Conservation (phyloP, 169 alveolate species). For the Eimeria praecox region DNA sequence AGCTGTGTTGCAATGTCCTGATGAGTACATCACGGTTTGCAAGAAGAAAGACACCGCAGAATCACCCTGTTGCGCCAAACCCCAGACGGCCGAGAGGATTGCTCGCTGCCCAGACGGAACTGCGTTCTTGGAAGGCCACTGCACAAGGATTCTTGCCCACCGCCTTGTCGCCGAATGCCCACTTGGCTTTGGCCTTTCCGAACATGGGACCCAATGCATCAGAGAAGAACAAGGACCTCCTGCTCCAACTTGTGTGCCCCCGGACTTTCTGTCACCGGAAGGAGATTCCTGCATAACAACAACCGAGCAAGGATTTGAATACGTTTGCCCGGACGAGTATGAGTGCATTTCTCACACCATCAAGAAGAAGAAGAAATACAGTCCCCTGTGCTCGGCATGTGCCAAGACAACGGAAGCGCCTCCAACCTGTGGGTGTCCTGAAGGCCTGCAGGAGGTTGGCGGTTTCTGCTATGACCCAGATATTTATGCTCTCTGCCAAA, state of each 20-base stretch:
- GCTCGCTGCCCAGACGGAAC: constrained; percentile 54
- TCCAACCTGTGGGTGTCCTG: constrained; percentile 64
- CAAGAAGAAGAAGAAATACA: constrained; percentile 65
- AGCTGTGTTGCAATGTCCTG: constrained; percentile 50
- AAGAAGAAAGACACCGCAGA: constrained; percentile 13
- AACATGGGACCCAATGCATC: constrained; percentile 32
- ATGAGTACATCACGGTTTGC: constrained; percentile 35
- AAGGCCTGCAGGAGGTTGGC: constrained; percentile 34
- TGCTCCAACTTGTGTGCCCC: constrained; percentile 23
- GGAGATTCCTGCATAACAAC: constrained; percentile 54
- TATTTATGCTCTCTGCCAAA: constrained; percentile 23
- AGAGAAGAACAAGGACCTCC: constrained; percentile 24
- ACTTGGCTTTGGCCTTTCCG: constrained; percentile 20
- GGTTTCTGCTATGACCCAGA: constrained; percentile 64
- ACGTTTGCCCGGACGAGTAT: constrained; percentile 59
- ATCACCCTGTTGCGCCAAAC: constrained; percentile 70
- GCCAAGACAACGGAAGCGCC: constrained; percentile 55
- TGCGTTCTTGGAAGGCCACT: constrained; percentile 20
- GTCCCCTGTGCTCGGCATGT: constrained; percentile 69
- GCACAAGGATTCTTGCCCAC: constrained; percentile 53
- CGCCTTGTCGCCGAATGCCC: constrained; percentile 48
- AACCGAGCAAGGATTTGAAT: constrained; percentile 47
- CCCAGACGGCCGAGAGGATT: constrained; percentile 44
- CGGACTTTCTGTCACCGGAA: constrained; percentile 54
- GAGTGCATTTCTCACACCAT: constrained; percentile 9